A percentile compares a stretch with the other conserved stretches of the same genome.
Conservation (phyloP, 345 rosid species). For the Linum trigynum region DNA sequence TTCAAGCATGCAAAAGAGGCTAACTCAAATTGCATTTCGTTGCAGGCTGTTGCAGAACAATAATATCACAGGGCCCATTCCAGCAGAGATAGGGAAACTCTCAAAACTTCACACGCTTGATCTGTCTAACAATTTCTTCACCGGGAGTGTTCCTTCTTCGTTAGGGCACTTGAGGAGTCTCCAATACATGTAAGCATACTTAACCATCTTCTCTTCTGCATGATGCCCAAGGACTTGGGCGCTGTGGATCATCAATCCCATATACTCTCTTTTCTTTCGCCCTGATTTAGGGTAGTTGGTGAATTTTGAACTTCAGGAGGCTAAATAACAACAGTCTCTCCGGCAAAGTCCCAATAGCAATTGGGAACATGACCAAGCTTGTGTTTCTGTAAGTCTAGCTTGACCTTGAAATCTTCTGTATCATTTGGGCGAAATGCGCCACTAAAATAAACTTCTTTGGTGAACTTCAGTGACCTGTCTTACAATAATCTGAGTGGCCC, state of each 20-base stretch:
- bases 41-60: conserved; percentile 43
- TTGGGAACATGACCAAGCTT: conserved; percentile 85
- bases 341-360: conserved; percentile 51
- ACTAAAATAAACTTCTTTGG: conserved; percentile 3
- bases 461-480: conserved; percentile 67
- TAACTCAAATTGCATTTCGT: background rate
- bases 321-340: conserved; percentile 84
- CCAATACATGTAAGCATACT: conserved; percentile 65
- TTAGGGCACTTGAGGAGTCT: conserved; percentile 53
- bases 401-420: conserved; percentile 1
- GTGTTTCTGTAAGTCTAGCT: conserved; percentile 60
- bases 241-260: background rate
- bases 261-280: background rate
- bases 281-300: conserved; percentile 2
- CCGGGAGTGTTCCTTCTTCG: conserved; percentile 57
- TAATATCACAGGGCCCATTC: conserved; percentile 82
- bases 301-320: conserved; percentile 42
- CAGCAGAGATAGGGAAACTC: conserved; percentile 66
- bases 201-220: background rate
- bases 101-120: conserved; percentile 76
- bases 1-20: background rate
- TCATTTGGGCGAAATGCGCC: background rate
- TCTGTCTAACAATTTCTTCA: conserved; percentile 72
- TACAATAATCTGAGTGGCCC: conserved; percentile 87
- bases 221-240: background rate